phyloP scores from a whole-genome alignment of 768 basidiomycete genomes.

The Boletus edulis region DNA sequence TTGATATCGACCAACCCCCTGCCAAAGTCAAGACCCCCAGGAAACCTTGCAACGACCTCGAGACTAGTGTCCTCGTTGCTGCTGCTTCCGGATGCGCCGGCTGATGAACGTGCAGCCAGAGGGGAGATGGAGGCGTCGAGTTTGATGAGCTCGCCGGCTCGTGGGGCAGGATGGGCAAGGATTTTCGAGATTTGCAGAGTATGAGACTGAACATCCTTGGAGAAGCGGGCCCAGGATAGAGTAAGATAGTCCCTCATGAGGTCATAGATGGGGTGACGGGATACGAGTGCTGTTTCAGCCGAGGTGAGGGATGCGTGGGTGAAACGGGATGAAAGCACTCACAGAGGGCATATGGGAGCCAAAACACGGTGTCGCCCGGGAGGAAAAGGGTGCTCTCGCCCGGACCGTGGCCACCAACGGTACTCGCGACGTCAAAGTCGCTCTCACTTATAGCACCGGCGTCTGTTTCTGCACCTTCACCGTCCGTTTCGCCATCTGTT shows the following conservation, averaged over 20 bases:
- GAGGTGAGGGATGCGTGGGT: constrained; percentile 8
- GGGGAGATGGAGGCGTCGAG: constrained; percentile 76
- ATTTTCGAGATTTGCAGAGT: constrained; percentile 89
- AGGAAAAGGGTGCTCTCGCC: constrained; percentile 88
- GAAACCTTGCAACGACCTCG: constrained; percentile 87
- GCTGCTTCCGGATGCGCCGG: constrained; percentile 34
- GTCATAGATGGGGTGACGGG: constrained; percentile 91
- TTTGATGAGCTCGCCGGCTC: constrained; percentile 82
- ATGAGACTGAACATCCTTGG: constrained; percentile 91
- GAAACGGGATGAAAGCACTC: constrained; percentile 29
- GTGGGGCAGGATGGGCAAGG: constrained; percentile 81
- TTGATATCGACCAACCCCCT: constrained; percentile 90
- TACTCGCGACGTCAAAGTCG: constrained; percentile 81
- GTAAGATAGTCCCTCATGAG: constrained; percentile 94
- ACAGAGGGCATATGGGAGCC: constrained; percentile 94
- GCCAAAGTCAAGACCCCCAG: constrained; percentile 92
- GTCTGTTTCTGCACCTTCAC: constrained; percentile 68
- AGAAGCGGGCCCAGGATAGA: constrained; percentile 93
- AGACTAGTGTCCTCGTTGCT: constrained; percentile 45
- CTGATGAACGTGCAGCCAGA: constrained; percentile 39
- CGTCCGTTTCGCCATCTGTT: constrained; percentile 68
- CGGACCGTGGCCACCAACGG: constrained; percentile 68
- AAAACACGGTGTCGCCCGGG: constrained; percentile 88
- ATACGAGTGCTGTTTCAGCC: constrained; percentile 66
- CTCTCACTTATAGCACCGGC: constrained; percentile 79